Conservation (phyloP, 2,329 filamentous ascomycete species). For the Cordyceps cicadae region DNA sequence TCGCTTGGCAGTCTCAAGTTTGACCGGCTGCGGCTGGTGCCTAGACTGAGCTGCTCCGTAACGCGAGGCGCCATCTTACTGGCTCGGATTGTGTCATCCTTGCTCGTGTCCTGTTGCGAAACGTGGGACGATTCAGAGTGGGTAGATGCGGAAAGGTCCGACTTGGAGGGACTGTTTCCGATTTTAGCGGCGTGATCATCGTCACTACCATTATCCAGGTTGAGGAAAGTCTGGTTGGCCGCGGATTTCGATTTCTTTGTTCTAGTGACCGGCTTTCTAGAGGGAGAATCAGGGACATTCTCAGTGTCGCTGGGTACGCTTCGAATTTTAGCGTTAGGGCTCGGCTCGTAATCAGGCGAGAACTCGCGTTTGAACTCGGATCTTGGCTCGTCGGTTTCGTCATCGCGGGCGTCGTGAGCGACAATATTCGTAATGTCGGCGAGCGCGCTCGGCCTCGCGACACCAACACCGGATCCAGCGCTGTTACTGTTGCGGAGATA, state of each 20-base stretch:
- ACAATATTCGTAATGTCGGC: constrained; percentile 20
- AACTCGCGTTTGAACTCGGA: constrained; percentile 49
- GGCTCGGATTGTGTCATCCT: constrained; percentile 22
- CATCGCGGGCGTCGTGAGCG: constrained; percentile 12
- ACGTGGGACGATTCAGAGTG: constrained; percentile 5
- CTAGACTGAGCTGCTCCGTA: constrained; percentile 22
- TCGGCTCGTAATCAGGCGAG: constrained; percentile 67
- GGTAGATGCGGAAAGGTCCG: not conserved
- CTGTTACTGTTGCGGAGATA: constrained; percentile 48
- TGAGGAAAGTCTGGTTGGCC: constrained; percentile 39
- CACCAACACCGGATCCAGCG: constrained; percentile 17
- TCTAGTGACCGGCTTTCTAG: constrained; percentile 26
- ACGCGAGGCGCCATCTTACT: constrained; percentile 19
- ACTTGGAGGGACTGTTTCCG: not conserved
- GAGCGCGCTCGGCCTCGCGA: constrained; percentile 20
- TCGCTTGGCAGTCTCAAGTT: constrained; percentile 37
- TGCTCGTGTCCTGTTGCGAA: constrained; percentile 11
- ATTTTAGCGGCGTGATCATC: constrained; percentile 19
- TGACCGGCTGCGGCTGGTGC: constrained; percentile 27
- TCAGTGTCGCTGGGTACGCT: constrained; percentile 45
- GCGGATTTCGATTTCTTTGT: not conserved
- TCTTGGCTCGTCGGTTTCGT: constrained; percentile 24
- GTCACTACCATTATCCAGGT: constrained; percentile 41
- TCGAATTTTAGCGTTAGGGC: constrained; percentile 62
- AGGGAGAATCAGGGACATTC: constrained; percentile 14